Conservation (phyloP, 495 filamentous ascomycete species). For the Aspergillus affinis region DNA sequence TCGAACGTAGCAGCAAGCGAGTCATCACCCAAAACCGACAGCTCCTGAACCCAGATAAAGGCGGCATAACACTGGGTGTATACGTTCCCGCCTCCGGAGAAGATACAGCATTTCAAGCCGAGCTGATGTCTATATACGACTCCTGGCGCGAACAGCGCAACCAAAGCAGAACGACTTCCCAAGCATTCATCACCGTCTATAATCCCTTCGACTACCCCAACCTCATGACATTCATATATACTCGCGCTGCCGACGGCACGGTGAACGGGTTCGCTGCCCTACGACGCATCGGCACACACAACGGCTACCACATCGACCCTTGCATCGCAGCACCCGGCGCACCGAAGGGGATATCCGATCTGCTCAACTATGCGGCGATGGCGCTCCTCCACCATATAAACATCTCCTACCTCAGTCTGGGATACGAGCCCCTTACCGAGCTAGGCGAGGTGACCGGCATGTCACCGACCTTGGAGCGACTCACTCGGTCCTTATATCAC, state of each 20-base stretch:
- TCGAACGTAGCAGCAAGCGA: slow-evolving; percentile 37
- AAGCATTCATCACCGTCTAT: slow-evolving; percentile 46
- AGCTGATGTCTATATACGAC: slow-evolving; percentile 38
- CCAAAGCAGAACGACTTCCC: slow-evolving; percentile 18
- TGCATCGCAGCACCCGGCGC: slow-evolving; percentile 39
- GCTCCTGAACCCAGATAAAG: slow-evolving; percentile 35
- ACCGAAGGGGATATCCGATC: slow-evolving; percentile 39
- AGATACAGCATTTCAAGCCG: slow-evolving; percentile 29
- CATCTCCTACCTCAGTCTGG: slow-evolving; percentile 39
- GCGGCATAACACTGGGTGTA: slow-evolving; percentile 31
- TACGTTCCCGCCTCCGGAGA: slow-evolving; percentile 33
- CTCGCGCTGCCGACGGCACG: slow-evolving; percentile 26
- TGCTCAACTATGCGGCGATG: slow-evolving; percentile 40
- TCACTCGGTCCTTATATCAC: slow-evolving; percentile 31
- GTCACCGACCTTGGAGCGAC: slow-evolving; percentile 18
- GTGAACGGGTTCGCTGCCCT: slow-evolving; percentile 43
- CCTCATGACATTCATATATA: slow-evolving; percentile 47
- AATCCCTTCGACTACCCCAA: slow-evolving; percentile 40
- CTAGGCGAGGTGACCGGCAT: slow-evolving; percentile 35
- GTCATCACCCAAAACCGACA: slow-evolving; percentile 39
- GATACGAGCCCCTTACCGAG: slow-evolving; percentile 36
- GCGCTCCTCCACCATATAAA: slow-evolving; percentile 30
- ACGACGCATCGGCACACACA: slow-evolving; percentile 31
- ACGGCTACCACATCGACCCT: slow-evolving; percentile 46
- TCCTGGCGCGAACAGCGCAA: slow-evolving; percentile 40